Evolutionary conservation across 352 stramenopile genomes (phyloP).

Genomic region (Globisporangium orthogonon): DNA sequence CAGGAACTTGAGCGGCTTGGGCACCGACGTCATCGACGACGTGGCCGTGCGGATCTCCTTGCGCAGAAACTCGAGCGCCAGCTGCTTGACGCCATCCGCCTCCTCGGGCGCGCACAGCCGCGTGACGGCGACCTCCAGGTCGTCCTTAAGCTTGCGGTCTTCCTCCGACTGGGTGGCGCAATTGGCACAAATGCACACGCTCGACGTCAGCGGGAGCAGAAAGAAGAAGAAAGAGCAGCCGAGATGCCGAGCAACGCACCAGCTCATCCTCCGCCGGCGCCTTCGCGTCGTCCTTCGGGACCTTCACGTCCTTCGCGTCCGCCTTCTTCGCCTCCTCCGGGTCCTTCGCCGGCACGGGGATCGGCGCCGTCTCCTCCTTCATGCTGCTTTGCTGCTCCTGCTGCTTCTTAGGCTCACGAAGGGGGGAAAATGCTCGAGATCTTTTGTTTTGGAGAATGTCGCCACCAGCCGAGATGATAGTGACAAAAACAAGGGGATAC

Average conservation of each 20-base stretch:
- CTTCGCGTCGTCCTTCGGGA: constrained; percentile 22
- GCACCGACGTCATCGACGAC: constrained; percentile 98
- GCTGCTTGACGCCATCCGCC: constrained; percentile 60
- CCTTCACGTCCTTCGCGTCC: constrained; percentile 10
- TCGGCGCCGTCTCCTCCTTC: constrained; percentile 68
- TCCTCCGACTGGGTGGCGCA: constrained; percentile 65
- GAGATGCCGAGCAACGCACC: constrained; percentile 23
- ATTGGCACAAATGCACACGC: background rate
- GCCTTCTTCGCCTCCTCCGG: constrained; percentile 38
- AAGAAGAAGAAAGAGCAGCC: too few relatives aligned
- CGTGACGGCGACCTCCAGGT: constrained; percentile 86
- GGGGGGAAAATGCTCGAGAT: background rate
- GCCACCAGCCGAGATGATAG: background rate
- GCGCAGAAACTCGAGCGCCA: constrained; percentile 95
- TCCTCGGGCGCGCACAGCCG: constrained; percentile 65
- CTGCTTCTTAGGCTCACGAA: constrained; percentile 1
- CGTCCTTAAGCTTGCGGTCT: constrained; percentile 91
- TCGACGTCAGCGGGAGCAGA: background rate
- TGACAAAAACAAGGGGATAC: background rate
- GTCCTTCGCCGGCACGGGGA: constrained; percentile 55
- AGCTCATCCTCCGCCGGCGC: constrained; percentile 50
- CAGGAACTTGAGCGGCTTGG: constrained; percentile 99
- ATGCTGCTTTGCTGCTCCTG: constrained; percentile 19
- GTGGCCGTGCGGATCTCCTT: constrained; percentile 96
- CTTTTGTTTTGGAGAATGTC: background rate